A percentile compares a stretch with the other conserved stretches of the same genome.
These are phyloP conservation scores for Pouteria campechiana DNA, from an alignment of 179 eudicot genomes.

Conservation along the genomic window DNA sequence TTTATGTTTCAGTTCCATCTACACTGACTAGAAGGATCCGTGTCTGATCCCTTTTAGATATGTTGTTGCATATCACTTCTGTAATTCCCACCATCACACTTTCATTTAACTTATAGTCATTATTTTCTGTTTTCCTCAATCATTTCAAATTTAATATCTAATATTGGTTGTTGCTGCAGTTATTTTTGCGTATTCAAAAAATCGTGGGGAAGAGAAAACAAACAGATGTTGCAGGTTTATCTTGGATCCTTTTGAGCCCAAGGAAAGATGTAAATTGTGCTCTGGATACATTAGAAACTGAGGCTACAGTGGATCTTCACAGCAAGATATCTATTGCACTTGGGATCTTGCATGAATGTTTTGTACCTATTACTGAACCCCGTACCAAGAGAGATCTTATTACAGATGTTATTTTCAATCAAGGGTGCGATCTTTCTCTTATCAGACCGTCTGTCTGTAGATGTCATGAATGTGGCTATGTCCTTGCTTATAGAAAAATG, in stretches of 20 bases:
- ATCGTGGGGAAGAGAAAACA: constrained; percentile 24
- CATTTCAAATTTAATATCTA: neutral
- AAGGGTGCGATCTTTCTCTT: constrained; percentile 51
- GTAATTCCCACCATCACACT: neutral
- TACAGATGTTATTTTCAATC: constrained; percentile 83
- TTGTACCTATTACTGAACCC: constrained; percentile 86
- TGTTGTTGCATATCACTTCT: too few relatives aligned
- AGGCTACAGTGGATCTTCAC: too few relatives aligned
- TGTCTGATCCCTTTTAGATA: too few relatives aligned
- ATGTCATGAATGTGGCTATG: too few relatives aligned
- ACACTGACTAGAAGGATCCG: too few relatives aligned
- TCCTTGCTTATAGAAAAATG: too few relatives aligned
- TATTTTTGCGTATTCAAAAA: constrained; percentile 39
- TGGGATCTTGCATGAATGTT: constrained; percentile 96
- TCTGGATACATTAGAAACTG: constrained; percentile 80
- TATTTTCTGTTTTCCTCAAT: neutral
- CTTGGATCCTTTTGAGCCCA: constrained; percentile 70
- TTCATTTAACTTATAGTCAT: neutral
- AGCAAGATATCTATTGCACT: constrained; percentile 91
- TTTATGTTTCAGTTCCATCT: too few relatives aligned
- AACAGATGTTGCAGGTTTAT: constrained; percentile 31
- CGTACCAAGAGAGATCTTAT: constrained; percentile 94
- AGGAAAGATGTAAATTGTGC: constrained; percentile 24
- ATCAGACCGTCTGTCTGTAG: too few relatives aligned
- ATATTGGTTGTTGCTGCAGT: too few relatives aligned